Percentiles rank a stretch among this genome's conserved stretches.
These are phyloP conservation scores for Fusarium pseudocircinatum DNA, from an alignment of 2,329 filamentous ascomycete species.

Conservation along the genomic window DNA sequence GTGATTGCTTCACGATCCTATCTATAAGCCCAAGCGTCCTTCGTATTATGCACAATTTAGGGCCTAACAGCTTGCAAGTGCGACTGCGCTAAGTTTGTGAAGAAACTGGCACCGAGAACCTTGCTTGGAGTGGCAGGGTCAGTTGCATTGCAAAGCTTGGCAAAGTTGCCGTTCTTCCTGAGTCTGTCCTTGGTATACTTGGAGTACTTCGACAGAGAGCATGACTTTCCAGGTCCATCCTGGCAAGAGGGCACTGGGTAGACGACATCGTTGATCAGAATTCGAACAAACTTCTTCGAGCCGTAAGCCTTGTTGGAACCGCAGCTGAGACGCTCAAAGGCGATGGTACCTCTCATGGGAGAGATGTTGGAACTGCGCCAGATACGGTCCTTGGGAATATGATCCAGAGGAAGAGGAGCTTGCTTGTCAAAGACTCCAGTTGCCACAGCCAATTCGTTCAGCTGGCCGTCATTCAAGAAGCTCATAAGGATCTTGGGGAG, in stretches of 20 bases:
- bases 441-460: constrained; percentile 68
- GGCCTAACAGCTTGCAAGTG: constrained; percentile 43
- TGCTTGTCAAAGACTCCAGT: constrained; percentile 70
- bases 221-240: constrained; percentile 64
- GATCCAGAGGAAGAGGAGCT: constrained; percentile 56
- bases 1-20: not conserved
- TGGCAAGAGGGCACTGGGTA: constrained; percentile 67
- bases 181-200: constrained; percentile 43
- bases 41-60: not conserved
- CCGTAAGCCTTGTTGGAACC: constrained; percentile 33
- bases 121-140: constrained; percentile 50
- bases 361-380: constrained; percentile 66
- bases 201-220: constrained; percentile 57
- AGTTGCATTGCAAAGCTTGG: constrained; percentile 59
- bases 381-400: constrained; percentile 57
- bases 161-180: constrained; percentile 59
- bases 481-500: constrained; percentile 67
- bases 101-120: constrained; percentile 60
- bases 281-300: constrained; percentile 61
- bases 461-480: constrained; percentile 74
- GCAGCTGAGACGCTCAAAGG: constrained; percentile 71
- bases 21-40: not conserved
- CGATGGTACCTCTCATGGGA: constrained; percentile 72
- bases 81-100: constrained; percentile 55
- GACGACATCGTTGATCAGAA: constrained; percentile 69